Evolutionary conservation across 1,139 yeast species (phyloP).

Genomic region (Magnusiomyces tetraspermus): DNA sequence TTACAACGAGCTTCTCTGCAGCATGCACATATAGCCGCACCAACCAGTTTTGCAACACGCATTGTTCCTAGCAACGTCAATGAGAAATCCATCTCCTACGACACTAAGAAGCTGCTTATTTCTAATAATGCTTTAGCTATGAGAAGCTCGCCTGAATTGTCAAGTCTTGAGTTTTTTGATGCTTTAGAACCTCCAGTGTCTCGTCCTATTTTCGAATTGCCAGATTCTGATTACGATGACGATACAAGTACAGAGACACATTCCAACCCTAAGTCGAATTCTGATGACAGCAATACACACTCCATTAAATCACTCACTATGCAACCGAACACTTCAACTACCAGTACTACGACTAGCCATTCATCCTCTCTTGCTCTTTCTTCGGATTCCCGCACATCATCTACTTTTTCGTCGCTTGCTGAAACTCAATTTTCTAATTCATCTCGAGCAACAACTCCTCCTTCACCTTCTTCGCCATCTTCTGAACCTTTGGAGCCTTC

Average conservation of each 20-base stretch:
- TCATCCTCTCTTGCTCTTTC: not conserved
- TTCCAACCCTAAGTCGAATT: too few relatives aligned
- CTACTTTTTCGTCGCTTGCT: constrained; percentile 16
- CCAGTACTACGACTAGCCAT: not conserved
- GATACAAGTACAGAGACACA: not conserved
- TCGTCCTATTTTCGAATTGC: not conserved
- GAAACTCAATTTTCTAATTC: constrained; percentile 18
- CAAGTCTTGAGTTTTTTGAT: not conserved
- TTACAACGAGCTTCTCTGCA: not conserved
- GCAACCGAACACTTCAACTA: not conserved
- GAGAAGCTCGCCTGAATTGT: not conserved
- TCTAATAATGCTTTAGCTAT: not conserved
- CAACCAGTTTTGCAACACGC: not conserved
- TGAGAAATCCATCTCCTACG: too few relatives aligned
- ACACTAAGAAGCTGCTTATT: too few relatives aligned
- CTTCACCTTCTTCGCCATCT: constrained; percentile 14
- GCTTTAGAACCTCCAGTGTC: not conserved
- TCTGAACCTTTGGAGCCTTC: not conserved
- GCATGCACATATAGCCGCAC: not conserved
- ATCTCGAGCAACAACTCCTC: constrained; percentile 17
- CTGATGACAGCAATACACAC: not conserved
- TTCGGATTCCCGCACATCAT: not conserved
- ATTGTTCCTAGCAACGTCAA: too few relatives aligned
- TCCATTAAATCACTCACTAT: not conserved
- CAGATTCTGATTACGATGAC: not conserved